Evolutionary conservation across 2,329 filamentous ascomycete genomes (phyloP).

Genomic region (Fusarium sp.): DNA sequence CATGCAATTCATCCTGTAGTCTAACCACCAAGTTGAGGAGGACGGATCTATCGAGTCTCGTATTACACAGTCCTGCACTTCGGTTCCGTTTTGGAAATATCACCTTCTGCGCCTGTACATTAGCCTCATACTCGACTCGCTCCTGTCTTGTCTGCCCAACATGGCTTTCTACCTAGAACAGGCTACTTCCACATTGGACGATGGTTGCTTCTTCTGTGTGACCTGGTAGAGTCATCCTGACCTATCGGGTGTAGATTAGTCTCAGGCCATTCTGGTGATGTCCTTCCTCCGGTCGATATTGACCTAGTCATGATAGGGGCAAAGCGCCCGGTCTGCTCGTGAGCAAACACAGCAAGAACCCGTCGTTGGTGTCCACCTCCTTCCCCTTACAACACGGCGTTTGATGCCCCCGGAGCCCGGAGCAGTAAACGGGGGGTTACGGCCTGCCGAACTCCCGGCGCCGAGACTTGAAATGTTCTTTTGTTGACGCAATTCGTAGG

Average conservation of each 20-base stretch:
- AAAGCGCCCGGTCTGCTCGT: not conserved
- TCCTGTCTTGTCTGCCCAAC: not conserved
- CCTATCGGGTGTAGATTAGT: not conserved
- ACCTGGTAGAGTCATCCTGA: constrained; percentile 3
- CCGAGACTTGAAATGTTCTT: constrained; percentile 6
- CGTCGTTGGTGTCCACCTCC: not conserved
- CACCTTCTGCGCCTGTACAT: not conserved
- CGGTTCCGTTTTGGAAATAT: constrained; percentile 5
- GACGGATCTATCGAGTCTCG: constrained; percentile 1
- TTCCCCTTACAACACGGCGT: not conserved
- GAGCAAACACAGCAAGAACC: constrained; percentile 17
- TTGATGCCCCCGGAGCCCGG: not conserved
- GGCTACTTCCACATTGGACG: constrained; percentile 7
- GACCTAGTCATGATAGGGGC: not conserved
- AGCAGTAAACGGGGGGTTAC: constrained; percentile 8
- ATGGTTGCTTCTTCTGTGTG: constrained; percentile 8
- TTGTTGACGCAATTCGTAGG: constrained; percentile 17
- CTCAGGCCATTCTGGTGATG: constrained; percentile 4
- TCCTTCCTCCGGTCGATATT: not conserved
- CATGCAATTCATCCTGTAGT: constrained; percentile 1
- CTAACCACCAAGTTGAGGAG: not conserved
- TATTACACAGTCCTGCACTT: constrained; percentile 7
- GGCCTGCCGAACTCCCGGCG: constrained; percentile 5
- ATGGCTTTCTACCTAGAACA: not conserved
- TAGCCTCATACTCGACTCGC: not conserved